A percentile compares a stretch with the other conserved stretches of the same genome.
These are phyloP conservation scores for Teunomyces tritomae DNA, from an alignment of 805 yeast genomes.

Conservation along the genomic window DNA sequence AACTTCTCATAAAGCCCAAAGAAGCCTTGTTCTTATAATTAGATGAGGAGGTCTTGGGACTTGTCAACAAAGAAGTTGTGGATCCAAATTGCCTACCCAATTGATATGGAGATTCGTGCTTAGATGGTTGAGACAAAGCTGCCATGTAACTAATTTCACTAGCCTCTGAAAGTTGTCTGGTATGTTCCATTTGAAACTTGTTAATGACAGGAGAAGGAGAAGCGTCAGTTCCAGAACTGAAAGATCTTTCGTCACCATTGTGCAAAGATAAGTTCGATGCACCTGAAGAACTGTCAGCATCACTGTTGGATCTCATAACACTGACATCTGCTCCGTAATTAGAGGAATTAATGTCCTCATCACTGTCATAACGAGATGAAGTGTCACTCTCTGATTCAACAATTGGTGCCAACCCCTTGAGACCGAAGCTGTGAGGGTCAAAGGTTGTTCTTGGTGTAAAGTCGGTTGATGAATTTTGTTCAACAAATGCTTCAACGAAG, in stretches of 20 bases:
- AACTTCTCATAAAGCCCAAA: slow-evolving; percentile 42
- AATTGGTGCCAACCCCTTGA: slow-evolving; percentile 38
- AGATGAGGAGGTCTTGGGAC: neutral
- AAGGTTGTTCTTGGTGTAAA: slow-evolving; percentile 11
- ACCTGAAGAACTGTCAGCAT: slow-evolving; percentile 25
- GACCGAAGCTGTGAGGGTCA: slow-evolving; percentile 24
- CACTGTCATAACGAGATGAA: slow-evolving; percentile 30
- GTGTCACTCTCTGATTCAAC: slow-evolving; percentile 34
- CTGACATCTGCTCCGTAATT: slow-evolving; percentile 15
- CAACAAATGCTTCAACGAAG: slow-evolving; percentile 15
- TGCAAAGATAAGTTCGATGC: slow-evolving; percentile 39
- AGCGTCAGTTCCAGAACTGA: slow-evolving; percentile 30
- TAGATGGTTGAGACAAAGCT: slow-evolving; percentile 12
- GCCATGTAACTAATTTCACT: slow-evolving; percentile 18
- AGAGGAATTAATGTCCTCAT: slow-evolving; percentile 16
- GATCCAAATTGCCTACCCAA: slow-evolving; percentile 9
- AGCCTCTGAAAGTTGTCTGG: slow-evolving; percentile 9
- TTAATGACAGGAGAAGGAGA: slow-evolving; percentile 17
- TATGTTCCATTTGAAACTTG: slow-evolving; percentile 13
- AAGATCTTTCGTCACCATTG: slow-evolving; percentile 35
- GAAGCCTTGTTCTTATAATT: slow-evolving; percentile 26
- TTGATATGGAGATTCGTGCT: slow-evolving; percentile 8
- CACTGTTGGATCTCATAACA: slow-evolving; percentile 14
- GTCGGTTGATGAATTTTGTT: slow-evolving; percentile 10
- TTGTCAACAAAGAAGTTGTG: slow-evolving; percentile 12